Evolutionary conservation across 208 protist species (phyloP).

Genomic region (Strigomonas galati): DNA sequence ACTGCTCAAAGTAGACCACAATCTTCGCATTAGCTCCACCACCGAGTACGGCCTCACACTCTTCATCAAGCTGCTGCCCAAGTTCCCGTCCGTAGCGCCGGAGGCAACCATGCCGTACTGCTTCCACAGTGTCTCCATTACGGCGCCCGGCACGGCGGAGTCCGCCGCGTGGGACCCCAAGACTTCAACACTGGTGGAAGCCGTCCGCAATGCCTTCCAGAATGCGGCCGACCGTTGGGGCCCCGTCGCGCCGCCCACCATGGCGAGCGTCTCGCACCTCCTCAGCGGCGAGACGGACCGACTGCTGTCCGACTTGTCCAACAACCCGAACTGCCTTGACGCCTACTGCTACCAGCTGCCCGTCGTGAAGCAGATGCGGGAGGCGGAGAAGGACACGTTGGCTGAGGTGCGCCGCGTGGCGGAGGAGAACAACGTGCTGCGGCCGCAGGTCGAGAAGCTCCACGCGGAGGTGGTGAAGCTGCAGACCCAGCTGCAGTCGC

Average conservation of each 20-base stretch:
- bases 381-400: constrained; percentile 48
- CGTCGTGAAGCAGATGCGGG: constrained; percentile 74
- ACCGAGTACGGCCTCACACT: constrained; percentile 55
- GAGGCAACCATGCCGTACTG: constrained; percentile 58
- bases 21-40: constrained; percentile 28
- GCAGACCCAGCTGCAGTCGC: constrained; percentile 43
- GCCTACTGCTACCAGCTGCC: constrained; percentile 85
- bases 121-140: constrained; percentile 51
- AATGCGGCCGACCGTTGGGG: constrained; percentile 68
- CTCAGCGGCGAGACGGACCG: constrained; percentile 51
- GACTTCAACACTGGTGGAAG: constrained; percentile 53
- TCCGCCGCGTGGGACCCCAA: constrained; percentile 50
- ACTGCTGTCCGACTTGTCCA: constrained; percentile 59
- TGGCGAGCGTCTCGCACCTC: constrained; percentile 36
- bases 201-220: constrained; percentile 66
- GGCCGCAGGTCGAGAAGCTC: constrained; percentile 41
- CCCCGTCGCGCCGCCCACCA: constrained; percentile 57
- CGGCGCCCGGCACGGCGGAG: constrained; percentile 32
- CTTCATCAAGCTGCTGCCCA: constrained; percentile 46
- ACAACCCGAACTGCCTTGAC: constrained; percentile 79
- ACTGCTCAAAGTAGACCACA: constrained; percentile 64
- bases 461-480: constrained; percentile 41
- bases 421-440: constrained; percentile 48
- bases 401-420: constrained; percentile 57
- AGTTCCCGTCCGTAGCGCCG: constrained; percentile 48